phyloP scores from a whole-genome alignment of 441 rosid genomes.

The Monsonia emarginata region DNA sequence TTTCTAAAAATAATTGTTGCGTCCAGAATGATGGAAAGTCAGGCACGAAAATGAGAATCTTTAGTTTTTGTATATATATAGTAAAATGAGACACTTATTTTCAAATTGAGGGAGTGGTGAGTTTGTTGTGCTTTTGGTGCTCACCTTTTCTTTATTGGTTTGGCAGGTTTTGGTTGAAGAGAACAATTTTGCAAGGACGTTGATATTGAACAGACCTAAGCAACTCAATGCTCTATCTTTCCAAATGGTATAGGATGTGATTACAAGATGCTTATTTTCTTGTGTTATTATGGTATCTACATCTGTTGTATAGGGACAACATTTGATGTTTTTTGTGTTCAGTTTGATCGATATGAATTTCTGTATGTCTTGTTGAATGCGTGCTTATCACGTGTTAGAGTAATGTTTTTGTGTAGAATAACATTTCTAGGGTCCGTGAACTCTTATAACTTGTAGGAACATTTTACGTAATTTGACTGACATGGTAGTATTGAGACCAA shows the following conservation, averaged over 20 bases:
- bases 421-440: not conserved
- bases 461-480: not conserved
- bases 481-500: not conserved
- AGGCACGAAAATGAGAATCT: no score
- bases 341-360: not conserved
- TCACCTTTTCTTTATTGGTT: not conserved
- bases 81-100: no score
- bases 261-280: not conserved
- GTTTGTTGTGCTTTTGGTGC: not conserved
- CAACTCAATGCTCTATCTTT: slow-evolving; percentile 59
- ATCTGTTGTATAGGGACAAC: not conserved
- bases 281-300: not conserved
- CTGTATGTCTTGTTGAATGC: not conserved
- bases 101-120: no score
- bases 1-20: no score
- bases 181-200: slow-evolving; percentile 35
- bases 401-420: not conserved
- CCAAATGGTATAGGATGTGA: slow-evolving; percentile 34
- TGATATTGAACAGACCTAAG: slow-evolving; percentile 56
- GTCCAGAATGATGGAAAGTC: no score
- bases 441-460: not conserved
- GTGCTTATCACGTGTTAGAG: not conserved
- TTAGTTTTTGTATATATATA: no score
- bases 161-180: slow-evolving; percentile 53
- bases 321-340: not conserved